Evolutionary conservation across 495 filamentous ascomycete genomes (phyloP).

Genomic region (Pyrenopolyporus hunteri): DNA sequence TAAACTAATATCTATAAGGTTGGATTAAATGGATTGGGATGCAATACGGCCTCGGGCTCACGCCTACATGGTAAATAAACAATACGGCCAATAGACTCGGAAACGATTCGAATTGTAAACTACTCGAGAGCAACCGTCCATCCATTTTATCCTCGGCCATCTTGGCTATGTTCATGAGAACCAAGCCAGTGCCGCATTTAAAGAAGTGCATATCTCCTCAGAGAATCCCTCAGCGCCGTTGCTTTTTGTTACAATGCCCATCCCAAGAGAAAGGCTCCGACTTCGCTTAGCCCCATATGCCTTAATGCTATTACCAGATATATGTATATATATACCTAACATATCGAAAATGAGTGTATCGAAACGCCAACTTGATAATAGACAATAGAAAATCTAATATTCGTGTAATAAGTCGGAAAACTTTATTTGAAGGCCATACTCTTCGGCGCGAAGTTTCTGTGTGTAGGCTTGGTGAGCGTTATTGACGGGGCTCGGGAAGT

Average conservation of each 20-base stretch:
- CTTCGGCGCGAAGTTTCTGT: not conserved
- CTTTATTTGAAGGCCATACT: not conserved
- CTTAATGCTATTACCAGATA: slow-evolving; percentile 32
- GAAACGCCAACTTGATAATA: slow-evolving; percentile 9
- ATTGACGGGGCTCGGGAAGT: not conserved
- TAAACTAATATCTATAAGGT: not conserved
- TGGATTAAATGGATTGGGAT: not conserved
- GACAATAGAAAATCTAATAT: slow-evolving; percentile 1
- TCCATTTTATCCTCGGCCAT: slow-evolving; percentile 10
- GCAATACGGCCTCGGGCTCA: not conserved
- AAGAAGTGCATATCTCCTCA: slow-evolving; percentile 13
- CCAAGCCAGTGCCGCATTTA: not conserved
- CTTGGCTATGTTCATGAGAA: slow-evolving; percentile 8
- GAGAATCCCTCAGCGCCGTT: slow-evolving; percentile 23
- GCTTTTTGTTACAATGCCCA: slow-evolving; percentile 31
- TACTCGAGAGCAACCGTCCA: slow-evolving; percentile 9
- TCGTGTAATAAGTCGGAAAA: not conserved
- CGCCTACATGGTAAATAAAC: not conserved
- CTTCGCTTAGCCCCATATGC: slow-evolving; percentile 23
- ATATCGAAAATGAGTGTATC: slow-evolving; percentile 27
- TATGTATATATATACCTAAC: slow-evolving; percentile 27
- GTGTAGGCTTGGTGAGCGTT: not conserved
- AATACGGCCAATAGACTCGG: not conserved
- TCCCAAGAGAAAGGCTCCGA: slow-evolving; percentile 18
- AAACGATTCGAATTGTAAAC: slow-evolving; percentile 19